Percentiles rank a stretch among this genome's conserved stretches.
phyloP scores from a whole-genome alignment of 371 early-diverging fungal species.

The Apophysomyces trapeziformis region DNA sequence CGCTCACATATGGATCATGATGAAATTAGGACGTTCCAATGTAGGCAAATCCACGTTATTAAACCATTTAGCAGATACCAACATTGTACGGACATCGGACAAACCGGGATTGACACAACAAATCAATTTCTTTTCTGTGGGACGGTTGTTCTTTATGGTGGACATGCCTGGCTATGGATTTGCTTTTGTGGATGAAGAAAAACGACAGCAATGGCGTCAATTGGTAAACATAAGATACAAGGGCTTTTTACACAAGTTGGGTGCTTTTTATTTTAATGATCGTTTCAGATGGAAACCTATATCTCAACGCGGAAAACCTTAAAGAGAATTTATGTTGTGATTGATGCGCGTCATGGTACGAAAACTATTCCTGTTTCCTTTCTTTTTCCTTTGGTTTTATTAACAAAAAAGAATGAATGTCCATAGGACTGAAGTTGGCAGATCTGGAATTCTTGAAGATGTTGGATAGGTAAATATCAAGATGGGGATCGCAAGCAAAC shows the following conservation, averaged over 20 bases:
- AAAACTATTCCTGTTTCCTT: background rate
- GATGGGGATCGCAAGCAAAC: constrained; percentile 5
- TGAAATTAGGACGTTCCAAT: constrained; percentile 67
- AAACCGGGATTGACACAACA: constrained; percentile 85
- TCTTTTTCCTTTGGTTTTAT: too few species aligned
- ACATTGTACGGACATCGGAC: constrained; percentile 66
- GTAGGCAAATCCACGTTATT: constrained; percentile 82
- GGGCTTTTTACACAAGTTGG: background rate
- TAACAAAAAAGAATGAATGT: background rate
- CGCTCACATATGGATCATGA: background rate
- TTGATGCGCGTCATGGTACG: constrained; percentile 82
- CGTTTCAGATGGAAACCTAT: constrained; percentile 70
- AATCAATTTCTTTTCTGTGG: constrained; percentile 77
- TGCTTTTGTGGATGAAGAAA: constrained; percentile 77
- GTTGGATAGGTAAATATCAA: constrained; percentile 47
- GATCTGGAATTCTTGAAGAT: constrained; percentile 65
- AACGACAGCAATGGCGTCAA: constrained; percentile 61
- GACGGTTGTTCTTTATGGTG: constrained; percentile 66
- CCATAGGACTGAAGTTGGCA: constrained; percentile 56
- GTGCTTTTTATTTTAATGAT: background rate
- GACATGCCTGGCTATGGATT: constrained; percentile 93
- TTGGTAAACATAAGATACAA: constrained; percentile 49
- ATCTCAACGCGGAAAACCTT: constrained; percentile 62
- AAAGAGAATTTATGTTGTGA: constrained; percentile 70
- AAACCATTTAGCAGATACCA: constrained; percentile 68